Evolutionary conservation across 169 alveolate species (phyloP).

Genomic region (Eimeria praecox): DNA sequence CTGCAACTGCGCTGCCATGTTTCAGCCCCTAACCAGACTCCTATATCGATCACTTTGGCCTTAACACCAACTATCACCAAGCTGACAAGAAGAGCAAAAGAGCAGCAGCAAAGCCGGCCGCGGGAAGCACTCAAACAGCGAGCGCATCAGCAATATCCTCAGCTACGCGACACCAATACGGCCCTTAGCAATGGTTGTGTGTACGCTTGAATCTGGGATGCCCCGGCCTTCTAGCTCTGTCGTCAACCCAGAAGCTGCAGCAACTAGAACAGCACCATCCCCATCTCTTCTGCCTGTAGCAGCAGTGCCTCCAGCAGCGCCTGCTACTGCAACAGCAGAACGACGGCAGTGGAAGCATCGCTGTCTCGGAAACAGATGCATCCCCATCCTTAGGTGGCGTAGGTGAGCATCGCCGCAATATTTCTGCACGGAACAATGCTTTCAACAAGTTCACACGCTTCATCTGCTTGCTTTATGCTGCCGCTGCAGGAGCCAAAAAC

Average conservation of each 20-base stretch:
- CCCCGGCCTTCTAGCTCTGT: neutral
- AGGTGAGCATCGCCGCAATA: neutral
- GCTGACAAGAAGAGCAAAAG: neutral
- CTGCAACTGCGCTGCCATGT: neutral
- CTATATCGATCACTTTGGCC: neutral
- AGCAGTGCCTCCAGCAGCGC: neutral
- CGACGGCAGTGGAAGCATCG: neutral
- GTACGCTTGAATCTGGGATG: neutral
- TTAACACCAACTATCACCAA: neutral
- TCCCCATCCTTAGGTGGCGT: constrained; percentile 13
- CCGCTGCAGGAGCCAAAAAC: constrained; percentile 32
- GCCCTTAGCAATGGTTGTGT: neutral
- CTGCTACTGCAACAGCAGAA: neutral
- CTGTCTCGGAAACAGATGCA: neutral
- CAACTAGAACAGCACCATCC: neutral
- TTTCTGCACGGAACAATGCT: too few species aligned
- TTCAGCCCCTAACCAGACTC: neutral
- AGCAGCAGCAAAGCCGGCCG: neutral
- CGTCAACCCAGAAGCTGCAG: neutral
- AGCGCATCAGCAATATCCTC: neutral
- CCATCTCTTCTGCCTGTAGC: constrained; percentile 11
- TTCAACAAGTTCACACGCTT: neutral
- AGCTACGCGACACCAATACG: neutral
- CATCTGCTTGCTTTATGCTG: neutral
- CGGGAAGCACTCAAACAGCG: neutral